Percentiles rank a stretch among this genome's conserved stretches.
These are phyloP conservation scores for Starmerella tilneyi DNA, from an alignment of 805 yeast genomes.

Conservation along the genomic window DNA sequence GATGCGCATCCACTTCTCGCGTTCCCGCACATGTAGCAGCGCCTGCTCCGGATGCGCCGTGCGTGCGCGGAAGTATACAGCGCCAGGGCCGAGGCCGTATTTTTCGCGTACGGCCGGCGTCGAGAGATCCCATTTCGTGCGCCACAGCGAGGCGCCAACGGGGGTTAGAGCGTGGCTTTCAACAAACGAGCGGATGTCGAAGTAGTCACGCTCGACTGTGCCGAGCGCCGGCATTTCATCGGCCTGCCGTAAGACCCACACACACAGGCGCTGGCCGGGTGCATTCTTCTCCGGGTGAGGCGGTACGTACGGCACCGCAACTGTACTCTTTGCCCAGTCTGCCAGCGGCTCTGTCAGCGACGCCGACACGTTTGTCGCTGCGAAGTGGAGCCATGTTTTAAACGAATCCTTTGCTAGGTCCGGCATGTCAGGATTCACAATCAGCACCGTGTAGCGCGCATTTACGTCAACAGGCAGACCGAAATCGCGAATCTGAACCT, in stretches of 20 bases:
- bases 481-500: slow-evolving; percentile 63
- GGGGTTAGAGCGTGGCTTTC: slow-evolving; percentile 48
- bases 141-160: slow-evolving; percentile 87
- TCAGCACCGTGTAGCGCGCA: slow-evolving; percentile 57
- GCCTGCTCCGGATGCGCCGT: slow-evolving; percentile 27
- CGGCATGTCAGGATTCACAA: slow-evolving; percentile 90
- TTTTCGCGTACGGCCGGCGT: slow-evolving; percentile 55
- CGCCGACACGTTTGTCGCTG: slow-evolving; percentile 55
- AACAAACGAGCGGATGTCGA: slow-evolving; percentile 65
- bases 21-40: slow-evolving; percentile 24
- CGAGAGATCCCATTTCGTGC: slow-evolving; percentile 66
- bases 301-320: slow-evolving; percentile 56
- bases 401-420: slow-evolving; percentile 58
- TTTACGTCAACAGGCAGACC: slow-evolving; percentile 35
- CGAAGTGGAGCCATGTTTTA: slow-evolving; percentile 67
- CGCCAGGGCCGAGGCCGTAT: slow-evolving; percentile 66
- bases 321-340: slow-evolving; percentile 33
- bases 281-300: slow-evolving; percentile 84
- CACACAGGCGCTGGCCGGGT: slow-evolving; percentile 68
- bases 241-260: slow-evolving; percentile 82
- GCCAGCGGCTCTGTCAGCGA: slow-evolving; percentile 49
- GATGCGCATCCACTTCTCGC: slow-evolving; percentile 23
- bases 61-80: slow-evolving; percentile 41
- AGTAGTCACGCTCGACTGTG: slow-evolving; percentile 37
- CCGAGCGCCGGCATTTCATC: slow-evolving; percentile 21